Percentiles rank a stretch among this genome's conserved stretches.
Evolutionary conservation across 108 stramenopile species (phyloP).

Genomic region (Nitzschia sp.): DNA sequence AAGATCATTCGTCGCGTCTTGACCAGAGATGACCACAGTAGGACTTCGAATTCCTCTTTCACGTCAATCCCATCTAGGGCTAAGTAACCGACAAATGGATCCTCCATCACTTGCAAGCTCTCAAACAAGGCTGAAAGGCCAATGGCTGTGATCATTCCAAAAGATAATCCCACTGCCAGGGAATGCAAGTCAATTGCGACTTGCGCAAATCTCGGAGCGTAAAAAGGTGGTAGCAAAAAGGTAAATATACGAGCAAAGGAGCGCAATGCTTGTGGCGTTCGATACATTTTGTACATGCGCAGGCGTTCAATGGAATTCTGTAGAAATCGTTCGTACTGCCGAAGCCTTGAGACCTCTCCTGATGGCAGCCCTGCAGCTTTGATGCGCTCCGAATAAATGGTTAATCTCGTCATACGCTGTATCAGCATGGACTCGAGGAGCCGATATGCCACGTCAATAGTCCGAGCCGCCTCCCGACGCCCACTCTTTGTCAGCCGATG

Average conservation of each 20-base stretch:
- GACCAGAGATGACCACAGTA: conserved; percentile 29
- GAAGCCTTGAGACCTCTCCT: conserved; percentile 49
- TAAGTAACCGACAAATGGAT: conserved; percentile 57
- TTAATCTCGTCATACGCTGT: conserved; percentile 38
- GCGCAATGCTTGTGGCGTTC: conserved; percentile 63
- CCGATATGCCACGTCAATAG: conserved; percentile 45
- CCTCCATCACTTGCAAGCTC: conserved; percentile 59
- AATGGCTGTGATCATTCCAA: conserved; percentile 51
- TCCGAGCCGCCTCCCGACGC: conserved; percentile 40
- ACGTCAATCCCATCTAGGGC: conserved; percentile 68
- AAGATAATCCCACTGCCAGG: conserved; percentile 44
- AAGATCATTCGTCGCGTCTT: conserved; percentile 37
- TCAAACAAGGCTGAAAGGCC: conserved; percentile 55
- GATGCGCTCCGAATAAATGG: conserved; percentile 38
- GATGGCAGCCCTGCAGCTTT: conserved; percentile 50
- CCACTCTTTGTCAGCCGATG: conserved; percentile 51
- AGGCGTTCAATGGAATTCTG: conserved; percentile 46
- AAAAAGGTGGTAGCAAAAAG: conserved; percentile 55
- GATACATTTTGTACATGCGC: conserved; percentile 59
- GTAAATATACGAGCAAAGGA: conserved; percentile 60
- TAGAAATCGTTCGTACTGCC: conserved; percentile 57
- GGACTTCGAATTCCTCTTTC: conserved; percentile 40
- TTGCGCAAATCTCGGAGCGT: conserved; percentile 58
- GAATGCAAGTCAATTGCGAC: conserved; percentile 39
- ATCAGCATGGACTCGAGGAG: conserved; percentile 18